Evolutionary conservation across 768 basidiomycete species (phyloP).

Genomic region (Rhizopogon vesiculosus): DNA sequence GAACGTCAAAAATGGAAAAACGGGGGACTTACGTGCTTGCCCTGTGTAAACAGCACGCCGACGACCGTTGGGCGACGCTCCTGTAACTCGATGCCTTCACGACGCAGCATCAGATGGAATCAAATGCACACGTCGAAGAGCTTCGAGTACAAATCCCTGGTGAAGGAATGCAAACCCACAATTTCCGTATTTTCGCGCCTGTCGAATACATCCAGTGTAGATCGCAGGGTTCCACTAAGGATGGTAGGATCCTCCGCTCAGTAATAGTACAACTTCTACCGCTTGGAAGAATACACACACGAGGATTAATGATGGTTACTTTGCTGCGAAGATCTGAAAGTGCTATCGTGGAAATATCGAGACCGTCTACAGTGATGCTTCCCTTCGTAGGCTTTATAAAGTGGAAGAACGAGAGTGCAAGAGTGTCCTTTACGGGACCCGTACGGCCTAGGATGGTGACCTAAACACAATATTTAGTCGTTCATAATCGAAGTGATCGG

Average conservation of each 20-base stretch:
- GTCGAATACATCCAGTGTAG: slow-evolving; percentile 79
- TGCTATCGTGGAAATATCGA: slow-evolving; percentile 77
- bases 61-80: no score
- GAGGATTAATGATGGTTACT: slow-evolving; percentile 79
- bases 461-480: no score
- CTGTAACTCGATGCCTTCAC: no score
- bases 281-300: slow-evolving; percentile 32
- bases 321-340: slow-evolving; percentile 76
- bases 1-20: no score
- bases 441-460: slow-evolving; percentile 71
- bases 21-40: no score
- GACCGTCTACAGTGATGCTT: slow-evolving; percentile 64
- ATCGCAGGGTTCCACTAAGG: slow-evolving; percentile 75
- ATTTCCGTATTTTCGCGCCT: slow-evolving; percentile 85
- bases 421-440: slow-evolving; percentile 73
- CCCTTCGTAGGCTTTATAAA: slow-evolving; percentile 86
- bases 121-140: slow-evolving; percentile 79
- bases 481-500: background rate
- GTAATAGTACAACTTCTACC: background rate
- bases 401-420: slow-evolving; percentile 82
- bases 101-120: slow-evolving; percentile 61
- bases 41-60: no score
- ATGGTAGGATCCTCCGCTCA: slow-evolving; percentile 82
- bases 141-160: slow-evolving; percentile 33
- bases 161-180: slow-evolving; percentile 34